These are phyloP conservation scores for Hypoxylon sp. DNA, from an alignment of 2,329 filamentous ascomycete species.

Conservation along the genomic window DNA sequence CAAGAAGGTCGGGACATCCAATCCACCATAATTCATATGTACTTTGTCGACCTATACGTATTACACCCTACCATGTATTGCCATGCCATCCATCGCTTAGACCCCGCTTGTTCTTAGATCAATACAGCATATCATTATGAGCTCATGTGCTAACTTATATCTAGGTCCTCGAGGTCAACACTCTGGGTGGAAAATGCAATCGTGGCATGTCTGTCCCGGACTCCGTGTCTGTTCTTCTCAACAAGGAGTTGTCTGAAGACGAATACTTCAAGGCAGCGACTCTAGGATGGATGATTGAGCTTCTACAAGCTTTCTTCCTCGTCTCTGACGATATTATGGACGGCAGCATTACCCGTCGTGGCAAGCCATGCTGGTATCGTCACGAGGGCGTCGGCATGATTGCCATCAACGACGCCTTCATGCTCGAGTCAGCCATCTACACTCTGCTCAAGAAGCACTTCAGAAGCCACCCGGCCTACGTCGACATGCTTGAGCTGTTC, in stretches of 20 bases:
- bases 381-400: slow-evolving; percentile 91
- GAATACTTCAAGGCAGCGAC: slow-evolving; percentile 91
- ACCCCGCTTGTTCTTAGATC: background rate
- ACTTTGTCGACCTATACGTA: background rate
- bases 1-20: slow-evolving; percentile 70
- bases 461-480: slow-evolving; percentile 84
- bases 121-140: slow-evolving; percentile 13
- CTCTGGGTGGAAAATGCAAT: slow-evolving; percentile 96
- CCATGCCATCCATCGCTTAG: slow-evolving; percentile 31
- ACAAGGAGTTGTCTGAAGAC: slow-evolving; percentile 75
- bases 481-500: slow-evolving; percentile 95
- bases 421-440: slow-evolving; percentile 94
- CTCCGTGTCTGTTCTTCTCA: slow-evolving; percentile 83
- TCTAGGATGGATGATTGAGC: slow-evolving; percentile 96
- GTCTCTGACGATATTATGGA: slow-evolving; percentile 99
- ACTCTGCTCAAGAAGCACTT: slow-evolving; percentile 93
- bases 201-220: slow-evolving; percentile 98
- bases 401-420: slow-evolving; percentile 98
- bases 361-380: slow-evolving; percentile 96
- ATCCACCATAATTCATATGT: slow-evolving; percentile 17
- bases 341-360: slow-evolving; percentile 90
- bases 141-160: slow-evolving; percentile 37
- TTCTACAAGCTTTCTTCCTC: slow-evolving; percentile 98
- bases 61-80: background rate
- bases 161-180: slow-evolving; percentile 86